Percentiles rank a stretch among this genome's conserved stretches.
Conservation (phyloP, 1,284 basidiomycete genomes). For the Retiboletus flavoniger region DNA sequence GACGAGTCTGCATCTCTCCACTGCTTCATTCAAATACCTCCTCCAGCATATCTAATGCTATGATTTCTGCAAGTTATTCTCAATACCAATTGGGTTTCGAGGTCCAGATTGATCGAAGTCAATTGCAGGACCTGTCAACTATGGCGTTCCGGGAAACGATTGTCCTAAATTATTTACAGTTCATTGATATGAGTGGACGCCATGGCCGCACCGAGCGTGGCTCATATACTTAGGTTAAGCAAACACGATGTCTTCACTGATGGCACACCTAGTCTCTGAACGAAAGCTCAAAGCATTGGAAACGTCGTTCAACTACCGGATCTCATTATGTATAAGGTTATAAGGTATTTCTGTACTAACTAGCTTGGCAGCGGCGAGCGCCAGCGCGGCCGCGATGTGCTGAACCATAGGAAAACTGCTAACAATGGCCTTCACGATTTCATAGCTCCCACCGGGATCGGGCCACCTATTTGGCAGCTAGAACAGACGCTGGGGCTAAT, state of each 20-base stretch:
- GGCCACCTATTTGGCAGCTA: constrained; percentile 43
- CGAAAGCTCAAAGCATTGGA: neutral
- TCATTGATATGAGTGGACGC: neutral
- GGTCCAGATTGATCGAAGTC: neutral
- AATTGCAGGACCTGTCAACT: neutral
- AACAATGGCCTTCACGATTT: constrained; percentile 13
- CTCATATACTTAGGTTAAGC: neutral
- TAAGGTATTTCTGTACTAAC: constrained; percentile 24
- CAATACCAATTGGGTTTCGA: neutral
- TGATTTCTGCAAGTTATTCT: neutral
- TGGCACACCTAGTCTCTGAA: neutral
- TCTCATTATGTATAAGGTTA: constrained; percentile 26
- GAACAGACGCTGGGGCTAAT: constrained; percentile 60
- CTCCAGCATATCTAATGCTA: neutral
- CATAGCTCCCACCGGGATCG: constrained; percentile 22
- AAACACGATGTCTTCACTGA: neutral
- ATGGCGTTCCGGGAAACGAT: neutral
- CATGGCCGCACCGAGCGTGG: neutral
- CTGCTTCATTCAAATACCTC: neutral
- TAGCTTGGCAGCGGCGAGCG: constrained; percentile 10
- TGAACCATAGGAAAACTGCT: neutral
- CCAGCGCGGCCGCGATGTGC: constrained; percentile 23
- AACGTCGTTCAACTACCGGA: neutral
- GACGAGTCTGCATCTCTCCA: neutral
- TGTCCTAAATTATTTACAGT: neutral